Evolutionary conservation across 495 filamentous ascomycete species (phyloP).

Genomic region (Hyaloscypha variabilis): DNA sequence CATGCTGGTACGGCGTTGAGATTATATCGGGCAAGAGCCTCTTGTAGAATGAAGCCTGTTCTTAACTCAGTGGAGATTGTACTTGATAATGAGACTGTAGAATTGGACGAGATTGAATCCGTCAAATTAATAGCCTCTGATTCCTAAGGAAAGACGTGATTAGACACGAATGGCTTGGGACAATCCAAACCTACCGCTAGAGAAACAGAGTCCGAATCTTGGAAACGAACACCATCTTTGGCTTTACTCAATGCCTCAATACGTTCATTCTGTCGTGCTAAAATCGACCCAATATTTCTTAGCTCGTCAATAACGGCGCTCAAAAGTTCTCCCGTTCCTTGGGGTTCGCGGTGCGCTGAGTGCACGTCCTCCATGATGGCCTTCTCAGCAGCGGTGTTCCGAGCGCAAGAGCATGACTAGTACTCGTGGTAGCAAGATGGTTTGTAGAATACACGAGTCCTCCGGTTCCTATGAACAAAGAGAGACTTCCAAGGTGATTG

Average conservation of each 20-base stretch:
- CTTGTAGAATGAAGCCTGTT: conserved; percentile 1
- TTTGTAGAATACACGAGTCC: neutral
- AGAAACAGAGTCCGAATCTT: neutral
- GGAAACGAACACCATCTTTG: neutral
- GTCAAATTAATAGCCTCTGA: neutral
- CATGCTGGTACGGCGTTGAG: conserved; percentile 2
- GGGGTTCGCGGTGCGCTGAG: neutral
- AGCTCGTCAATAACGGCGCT: neutral
- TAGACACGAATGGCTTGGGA: neutral
- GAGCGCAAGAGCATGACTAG: neutral
- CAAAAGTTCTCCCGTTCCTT: neutral
- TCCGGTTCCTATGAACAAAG: neutral
- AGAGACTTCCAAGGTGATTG: neutral
- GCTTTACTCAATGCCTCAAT: neutral
- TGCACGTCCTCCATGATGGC: neutral
- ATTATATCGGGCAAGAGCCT: conserved; percentile 3
- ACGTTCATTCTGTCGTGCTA: neutral
- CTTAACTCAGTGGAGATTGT: conserved; percentile 1
- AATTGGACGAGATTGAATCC: neutral
- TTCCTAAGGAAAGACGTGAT: neutral
- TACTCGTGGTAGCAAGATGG: neutral
- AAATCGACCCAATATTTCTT: neutral
- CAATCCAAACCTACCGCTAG: neutral
- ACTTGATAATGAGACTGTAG: neutral
- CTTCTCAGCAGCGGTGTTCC: neutral